A percentile compares a stretch with the other conserved stretches of the same genome.
Conservation (phyloP, 2,329 filamentous ascomycete genomes). For the Penicillium olsonii region DNA sequence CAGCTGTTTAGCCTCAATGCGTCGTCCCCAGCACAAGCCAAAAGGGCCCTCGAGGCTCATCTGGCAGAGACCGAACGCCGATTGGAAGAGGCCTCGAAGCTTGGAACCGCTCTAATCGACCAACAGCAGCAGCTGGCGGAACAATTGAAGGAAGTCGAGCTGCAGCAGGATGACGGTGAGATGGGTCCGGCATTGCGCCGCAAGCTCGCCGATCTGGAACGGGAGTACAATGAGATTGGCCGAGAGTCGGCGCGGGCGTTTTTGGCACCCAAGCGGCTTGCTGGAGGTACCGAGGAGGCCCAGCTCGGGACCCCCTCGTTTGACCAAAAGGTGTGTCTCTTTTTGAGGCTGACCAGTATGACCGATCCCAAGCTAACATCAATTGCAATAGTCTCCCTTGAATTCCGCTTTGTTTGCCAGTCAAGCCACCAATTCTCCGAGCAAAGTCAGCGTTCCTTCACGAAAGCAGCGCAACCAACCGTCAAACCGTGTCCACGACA, state of each 20-base stretch:
- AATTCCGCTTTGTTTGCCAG: constrained; percentile 79
- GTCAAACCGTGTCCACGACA: constrained; percentile 85
- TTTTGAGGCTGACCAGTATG: neutral
- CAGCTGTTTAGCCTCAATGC: constrained; percentile 77
- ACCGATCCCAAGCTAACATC: constrained; percentile 10
- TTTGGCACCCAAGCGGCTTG: constrained; percentile 75
- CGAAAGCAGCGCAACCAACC: constrained; percentile 89
- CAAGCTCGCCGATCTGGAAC: constrained; percentile 83
- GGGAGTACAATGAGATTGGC: constrained; percentile 92
- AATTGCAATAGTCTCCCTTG: constrained; percentile 59
- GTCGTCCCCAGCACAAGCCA: constrained; percentile 84
- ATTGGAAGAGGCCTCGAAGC: constrained; percentile 84
- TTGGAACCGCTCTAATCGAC: constrained; percentile 83
- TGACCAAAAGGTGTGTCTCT: constrained; percentile 49
- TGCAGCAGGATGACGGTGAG: constrained; percentile 72
- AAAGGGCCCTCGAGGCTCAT: constrained; percentile 85
- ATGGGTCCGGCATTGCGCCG: constrained; percentile 79
- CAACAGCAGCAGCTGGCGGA: constrained; percentile 83
- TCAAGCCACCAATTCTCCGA: constrained; percentile 81
- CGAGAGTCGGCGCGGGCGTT: constrained; percentile 87
- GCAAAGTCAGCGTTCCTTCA: constrained; percentile 83
- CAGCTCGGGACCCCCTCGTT: constrained; percentile 46
- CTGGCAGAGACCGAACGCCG: constrained; percentile 88
- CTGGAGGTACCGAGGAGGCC: constrained; percentile 66
- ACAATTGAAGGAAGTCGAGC: constrained; percentile 80